Conservation (phyloP, 257 asterid species). For the Solanum clarkiae region DNA sequence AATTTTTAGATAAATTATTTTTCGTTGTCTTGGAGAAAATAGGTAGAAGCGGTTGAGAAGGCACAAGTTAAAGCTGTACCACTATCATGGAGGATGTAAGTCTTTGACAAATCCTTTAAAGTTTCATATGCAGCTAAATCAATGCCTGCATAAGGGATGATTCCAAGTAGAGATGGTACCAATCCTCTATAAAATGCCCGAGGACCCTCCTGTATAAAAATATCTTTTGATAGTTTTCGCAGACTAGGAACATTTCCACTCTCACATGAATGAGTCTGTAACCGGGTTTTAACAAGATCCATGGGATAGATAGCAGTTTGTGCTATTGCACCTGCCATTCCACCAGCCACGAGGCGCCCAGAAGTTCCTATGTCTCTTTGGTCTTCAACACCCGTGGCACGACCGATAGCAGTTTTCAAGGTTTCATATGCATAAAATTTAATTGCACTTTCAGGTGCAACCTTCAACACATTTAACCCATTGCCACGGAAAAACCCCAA, state of each 20-base stretch:
- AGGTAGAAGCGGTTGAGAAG: background rate
- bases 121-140: slow-evolving; percentile 89
- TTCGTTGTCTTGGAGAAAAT: background rate
- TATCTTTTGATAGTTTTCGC: slow-evolving; percentile 61
- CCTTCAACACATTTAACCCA: slow-evolving; percentile 84
- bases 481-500: slow-evolving; percentile 85
- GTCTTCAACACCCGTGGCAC: slow-evolving; percentile 19
- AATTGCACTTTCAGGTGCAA: slow-evolving; percentile 99
- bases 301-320: slow-evolving; percentile 92
- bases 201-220: slow-evolving; percentile 85
- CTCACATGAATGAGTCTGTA: slow-evolving; percentile 69
- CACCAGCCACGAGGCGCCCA: slow-evolving; percentile 79
- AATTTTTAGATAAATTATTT: background rate
- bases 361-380: slow-evolving; percentile 56
- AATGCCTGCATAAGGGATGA: slow-evolving; percentile 92
- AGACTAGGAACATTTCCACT: slow-evolving; percentile 60
- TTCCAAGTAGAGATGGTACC: slow-evolving; percentile 92
- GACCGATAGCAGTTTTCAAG: slow-evolving; percentile 59
- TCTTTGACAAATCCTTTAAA: slow-evolving; percentile 74
- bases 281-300: slow-evolving; percentile 95
- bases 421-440: slow-evolving; percentile 77
- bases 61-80: slow-evolving; percentile 36
- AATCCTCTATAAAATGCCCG: slow-evolving; percentile 90
- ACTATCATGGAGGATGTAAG: slow-evolving; percentile 57
- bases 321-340: slow-evolving; percentile 99